A percentile compares a stretch with the other conserved stretches of the same genome.
These are phyloP conservation scores for Fusarium redolens DNA, from an alignment of 2,329 filamentous ascomycete species.

Conservation along the genomic window DNA sequence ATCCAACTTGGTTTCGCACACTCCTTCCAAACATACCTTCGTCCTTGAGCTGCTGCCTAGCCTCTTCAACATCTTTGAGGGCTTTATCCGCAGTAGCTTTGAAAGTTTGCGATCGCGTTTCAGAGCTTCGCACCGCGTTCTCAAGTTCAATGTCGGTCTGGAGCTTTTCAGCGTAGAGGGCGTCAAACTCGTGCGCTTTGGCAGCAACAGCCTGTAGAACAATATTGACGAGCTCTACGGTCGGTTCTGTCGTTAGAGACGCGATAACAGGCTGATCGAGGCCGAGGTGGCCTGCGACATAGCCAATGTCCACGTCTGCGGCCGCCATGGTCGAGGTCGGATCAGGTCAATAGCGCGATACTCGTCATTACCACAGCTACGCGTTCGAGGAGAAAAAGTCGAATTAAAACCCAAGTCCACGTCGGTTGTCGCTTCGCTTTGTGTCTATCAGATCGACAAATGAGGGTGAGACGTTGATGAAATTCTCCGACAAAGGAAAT, in stretches of 20 bases:
- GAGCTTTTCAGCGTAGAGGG: slow-evolving; percentile 86
- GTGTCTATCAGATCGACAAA: slow-evolving; percentile 9
- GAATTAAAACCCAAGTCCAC: not conserved
- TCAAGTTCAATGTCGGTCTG: slow-evolving; percentile 93
- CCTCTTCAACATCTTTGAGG: slow-evolving; percentile 83
- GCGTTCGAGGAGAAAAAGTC: slow-evolving; percentile 9
- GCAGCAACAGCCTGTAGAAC: slow-evolving; percentile 79
- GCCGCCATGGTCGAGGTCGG: slow-evolving; percentile 54
- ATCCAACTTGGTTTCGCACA: slow-evolving; percentile 1
- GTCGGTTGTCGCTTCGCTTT: slow-evolving; percentile 2
- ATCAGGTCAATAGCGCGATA: slow-evolving; percentile 39
- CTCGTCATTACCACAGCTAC: slow-evolving; percentile 45
- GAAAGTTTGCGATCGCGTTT: slow-evolving; percentile 83
- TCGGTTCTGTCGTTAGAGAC: slow-evolving; percentile 74
- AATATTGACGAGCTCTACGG: slow-evolving; percentile 78
- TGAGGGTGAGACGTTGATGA: slow-evolving; percentile 27
- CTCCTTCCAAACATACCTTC: slow-evolving; percentile 70
- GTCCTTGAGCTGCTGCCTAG: slow-evolving; percentile 82
- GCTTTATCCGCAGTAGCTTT: slow-evolving; percentile 86
- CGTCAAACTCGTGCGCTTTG: slow-evolving; percentile 86
- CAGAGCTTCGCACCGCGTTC: slow-evolving; percentile 84
- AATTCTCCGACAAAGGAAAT: slow-evolving; percentile 38
- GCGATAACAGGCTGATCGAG: slow-evolving; percentile 73
- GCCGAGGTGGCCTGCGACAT: slow-evolving; percentile 77
- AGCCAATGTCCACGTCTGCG: slow-evolving; percentile 72